Conservation (phyloP, 2,329 filamentous ascomycete genomes). For the Fusarium scirpi region DNA sequence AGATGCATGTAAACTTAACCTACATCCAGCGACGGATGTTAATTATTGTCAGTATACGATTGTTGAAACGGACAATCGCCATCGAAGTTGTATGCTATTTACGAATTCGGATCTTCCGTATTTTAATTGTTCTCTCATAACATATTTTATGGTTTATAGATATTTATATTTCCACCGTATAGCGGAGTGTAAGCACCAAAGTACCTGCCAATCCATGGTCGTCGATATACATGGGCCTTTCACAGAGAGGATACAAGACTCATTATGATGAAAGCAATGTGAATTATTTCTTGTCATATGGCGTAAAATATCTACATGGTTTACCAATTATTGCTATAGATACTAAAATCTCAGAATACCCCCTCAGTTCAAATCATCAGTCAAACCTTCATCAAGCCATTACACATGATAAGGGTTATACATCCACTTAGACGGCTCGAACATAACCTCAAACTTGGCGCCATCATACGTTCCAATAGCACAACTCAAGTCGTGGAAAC, state of each 20-base stretch:
- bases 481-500: conserved; percentile 76
- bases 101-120: background rate
- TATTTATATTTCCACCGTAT: too few species aligned
- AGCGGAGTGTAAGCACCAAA: too few species aligned
- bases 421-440: conserved; percentile 70
- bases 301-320: background rate
- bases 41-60: background rate
- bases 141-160: too few species aligned
- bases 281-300: conserved; percentile 8
- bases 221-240: too few species aligned
- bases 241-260: too few species aligned
- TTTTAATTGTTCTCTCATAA: background rate
- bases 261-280: background rate
- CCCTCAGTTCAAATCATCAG: background rate
- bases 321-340: background rate
- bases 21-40: background rate
- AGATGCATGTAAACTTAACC: conserved; percentile 42
- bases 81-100: background rate
- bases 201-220: too few species aligned
- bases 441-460: conserved; percentile 75
- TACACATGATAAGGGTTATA: conserved; percentile 54
- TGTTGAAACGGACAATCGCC: background rate
- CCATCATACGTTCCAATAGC: conserved; percentile 77
- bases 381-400: background rate
- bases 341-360: background rate